Conservation (phyloP, 2,329 filamentous ascomycete genomes). For the Ascochyta pisi region DNA sequence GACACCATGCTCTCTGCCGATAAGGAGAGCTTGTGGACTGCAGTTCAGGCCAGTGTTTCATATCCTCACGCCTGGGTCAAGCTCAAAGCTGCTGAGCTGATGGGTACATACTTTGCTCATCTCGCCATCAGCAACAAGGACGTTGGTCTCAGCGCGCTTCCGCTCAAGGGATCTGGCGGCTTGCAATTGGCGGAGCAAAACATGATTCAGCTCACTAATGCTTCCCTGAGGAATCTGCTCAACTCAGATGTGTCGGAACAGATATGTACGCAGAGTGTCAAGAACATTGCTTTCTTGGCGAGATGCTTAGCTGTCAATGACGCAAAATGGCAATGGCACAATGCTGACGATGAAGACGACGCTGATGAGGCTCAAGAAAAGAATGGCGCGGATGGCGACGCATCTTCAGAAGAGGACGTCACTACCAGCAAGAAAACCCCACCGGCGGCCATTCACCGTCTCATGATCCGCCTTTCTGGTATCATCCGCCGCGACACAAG, state of each 20-base stretch:
- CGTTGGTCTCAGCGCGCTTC: conserved; percentile 61
- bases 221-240: conserved; percentile 66
- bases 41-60: conserved; percentile 71
- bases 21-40: conserved; percentile 72
- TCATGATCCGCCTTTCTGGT: conserved; percentile 79
- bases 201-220: conserved; percentile 65
- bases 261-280: conserved; percentile 78
- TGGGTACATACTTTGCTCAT: conserved; percentile 80
- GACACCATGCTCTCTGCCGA: conserved; percentile 66
- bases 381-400: conserved; percentile 44
- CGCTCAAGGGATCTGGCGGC: conserved; percentile 73
- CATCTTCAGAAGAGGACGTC: conserved; percentile 46
- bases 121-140: conserved; percentile 70
- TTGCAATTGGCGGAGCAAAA: conserved; percentile 70
- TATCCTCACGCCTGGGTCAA: conserved; percentile 79
- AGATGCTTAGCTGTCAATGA: conserved; percentile 67
- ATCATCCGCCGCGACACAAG: conserved; percentile 73
- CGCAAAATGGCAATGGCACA: conserved; percentile 54
- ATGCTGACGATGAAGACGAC: conserved; percentile 53
- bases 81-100: conserved; percentile 74
- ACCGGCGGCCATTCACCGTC: conserved; percentile 70
- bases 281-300: conserved; percentile 84
- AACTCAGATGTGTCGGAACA: conserved; percentile 71
- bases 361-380: conserved; percentile 52
- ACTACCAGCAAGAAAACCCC: conserved; percentile 28